Conservation (phyloP, 352 stramenopile genomes). For the Globisporangium paroecandrum region DNA sequence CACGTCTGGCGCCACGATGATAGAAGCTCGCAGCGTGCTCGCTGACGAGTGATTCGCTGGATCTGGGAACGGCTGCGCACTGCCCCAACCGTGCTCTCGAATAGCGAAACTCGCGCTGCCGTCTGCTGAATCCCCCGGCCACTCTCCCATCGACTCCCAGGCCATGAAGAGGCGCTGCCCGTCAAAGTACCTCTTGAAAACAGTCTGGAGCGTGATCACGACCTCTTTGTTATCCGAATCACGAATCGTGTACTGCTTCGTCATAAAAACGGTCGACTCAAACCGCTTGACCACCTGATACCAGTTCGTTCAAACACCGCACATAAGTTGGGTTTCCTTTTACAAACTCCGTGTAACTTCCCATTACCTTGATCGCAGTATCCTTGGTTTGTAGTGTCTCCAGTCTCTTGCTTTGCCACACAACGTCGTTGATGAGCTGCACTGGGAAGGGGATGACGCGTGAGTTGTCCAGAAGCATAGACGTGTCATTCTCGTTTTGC, state of each 20-base stretch:
- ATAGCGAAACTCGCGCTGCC: neutral
- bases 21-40: slow-evolving; percentile 3
- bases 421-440: neutral
- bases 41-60: neutral
- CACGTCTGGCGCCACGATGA: neutral
- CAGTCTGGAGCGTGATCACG: neutral
- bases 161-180: neutral
- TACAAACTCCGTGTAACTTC: too few species aligned
- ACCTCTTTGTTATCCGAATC: neutral
- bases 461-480: slow-evolving; percentile 2
- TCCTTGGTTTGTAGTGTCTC: neutral
- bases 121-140: neutral
- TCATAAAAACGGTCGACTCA: slow-evolving; percentile 4
- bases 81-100: slow-evolving; percentile 10
- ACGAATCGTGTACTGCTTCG: slow-evolving; percentile 2
- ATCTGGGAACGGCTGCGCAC: neutral
- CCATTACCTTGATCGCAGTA: neutral
- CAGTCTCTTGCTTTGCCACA: neutral
- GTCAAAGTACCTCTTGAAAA: slow-evolving; percentile 1
- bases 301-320: neutral
- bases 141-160: slow-evolving; percentile 12
- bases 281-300: neutral
- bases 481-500: neutral
- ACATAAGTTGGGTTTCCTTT: too few species aligned
- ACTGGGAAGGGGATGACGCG: slow-evolving; percentile 2